Evolutionary conservation across 345 rosid genomes (phyloP), one percentile per base, ranked within the genome.

Genomic region (Barbarea vulgaris): DNA sequence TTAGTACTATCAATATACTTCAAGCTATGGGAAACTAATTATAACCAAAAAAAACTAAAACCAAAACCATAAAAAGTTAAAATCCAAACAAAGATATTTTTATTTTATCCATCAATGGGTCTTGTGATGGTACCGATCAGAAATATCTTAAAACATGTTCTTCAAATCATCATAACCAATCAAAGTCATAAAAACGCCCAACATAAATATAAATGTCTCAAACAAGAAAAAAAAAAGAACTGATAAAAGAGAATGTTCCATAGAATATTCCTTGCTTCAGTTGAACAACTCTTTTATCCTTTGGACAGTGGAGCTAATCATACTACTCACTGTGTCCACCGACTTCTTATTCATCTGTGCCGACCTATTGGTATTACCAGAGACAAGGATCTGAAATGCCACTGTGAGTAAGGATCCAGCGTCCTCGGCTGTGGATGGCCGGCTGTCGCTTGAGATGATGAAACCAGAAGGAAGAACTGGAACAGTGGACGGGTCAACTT

Each of bases 391-490:
- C 70, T 93, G 96, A 75, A 84, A 83, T 10, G 87, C 93, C 46
- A 84, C 69, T 0, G 90, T 90, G 6, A 90, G 85, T 4, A 90
- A 73, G 3, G 91, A 80, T 19, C 88, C 94, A 25, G 71, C 50
- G 2, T 28, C 69, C 7, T 12, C 76, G 9, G 9, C 28, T 4
- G 36, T 62, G 63, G 77, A 9, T 55, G 60, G 63, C 2, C 17
- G 37, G 46, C 88, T 83, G 33, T 87, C 89, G 18, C 71, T 69
- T 1, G 91, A 83, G 74, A 91, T 84, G 4, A 83, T 74, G 74
- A 90, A 85, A 30, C 98, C 98, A 0, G 95, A 90, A 22, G 98
- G 91, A 58, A 90, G 93, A 33, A 93, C 53, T 9, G 87, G 86
- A 24, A 89, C 72, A 0, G 7, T 2, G 0, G 75, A 58, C 4